Conservation (phyloP, 176 grass and related monocot species). For the Aechmea fasciata region DNA sequence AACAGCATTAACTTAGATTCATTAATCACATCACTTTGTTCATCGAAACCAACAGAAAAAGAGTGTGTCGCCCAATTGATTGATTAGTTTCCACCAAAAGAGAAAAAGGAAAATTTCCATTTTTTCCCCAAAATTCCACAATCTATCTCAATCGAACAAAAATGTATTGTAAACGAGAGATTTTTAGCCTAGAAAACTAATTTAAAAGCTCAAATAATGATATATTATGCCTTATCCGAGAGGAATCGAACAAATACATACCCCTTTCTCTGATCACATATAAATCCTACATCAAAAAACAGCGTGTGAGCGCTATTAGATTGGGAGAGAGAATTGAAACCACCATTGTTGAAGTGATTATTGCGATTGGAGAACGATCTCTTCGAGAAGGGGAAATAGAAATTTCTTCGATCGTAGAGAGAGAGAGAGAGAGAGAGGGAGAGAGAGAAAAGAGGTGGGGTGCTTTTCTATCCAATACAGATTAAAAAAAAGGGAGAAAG, state of each 20-base stretch:
- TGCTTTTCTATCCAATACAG: neutral
- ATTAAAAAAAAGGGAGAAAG: neutral
- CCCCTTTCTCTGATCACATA: neutral
- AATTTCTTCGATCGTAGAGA: slow-evolving; percentile 1
- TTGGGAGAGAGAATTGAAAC: neutral
- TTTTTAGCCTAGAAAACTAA: neutral
- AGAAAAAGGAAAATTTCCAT: neutral
- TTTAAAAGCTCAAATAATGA: neutral
- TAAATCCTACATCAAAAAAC: neutral
- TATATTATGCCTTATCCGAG: neutral
- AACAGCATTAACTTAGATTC: neutral
- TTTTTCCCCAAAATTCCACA: neutral
- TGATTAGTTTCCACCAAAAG: neutral
- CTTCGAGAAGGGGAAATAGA: neutral
- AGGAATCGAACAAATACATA: neutral
- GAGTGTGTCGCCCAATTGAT: neutral
- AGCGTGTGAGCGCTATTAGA: neutral
- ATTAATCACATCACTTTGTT: neutral
- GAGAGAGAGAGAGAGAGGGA: neutral
- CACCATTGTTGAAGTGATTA: neutral
- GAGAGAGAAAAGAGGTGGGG: neutral
- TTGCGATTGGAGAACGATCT: neutral
- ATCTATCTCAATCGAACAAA: neutral
- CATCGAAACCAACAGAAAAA: neutral
- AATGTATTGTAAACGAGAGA: neutral